Conservation (phyloP, 495 filamentous ascomycete genomes). For the Neurospora sp. region DNA sequence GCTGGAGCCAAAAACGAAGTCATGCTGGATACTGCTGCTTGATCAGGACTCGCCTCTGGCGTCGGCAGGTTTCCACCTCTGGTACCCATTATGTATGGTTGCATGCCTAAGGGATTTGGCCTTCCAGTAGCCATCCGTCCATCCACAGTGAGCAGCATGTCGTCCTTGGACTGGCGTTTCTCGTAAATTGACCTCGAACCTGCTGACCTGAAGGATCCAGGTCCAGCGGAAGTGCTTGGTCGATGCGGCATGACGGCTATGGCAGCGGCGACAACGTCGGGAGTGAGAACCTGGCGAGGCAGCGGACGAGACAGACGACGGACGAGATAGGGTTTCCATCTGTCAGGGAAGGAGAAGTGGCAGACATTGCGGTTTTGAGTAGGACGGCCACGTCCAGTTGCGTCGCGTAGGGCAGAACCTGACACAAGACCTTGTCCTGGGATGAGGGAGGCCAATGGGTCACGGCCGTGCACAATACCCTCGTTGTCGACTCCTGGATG, state of each 20-base stretch:
- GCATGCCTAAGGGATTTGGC: slow-evolving; percentile 11
- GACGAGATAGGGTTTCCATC: slow-evolving; percentile 27
- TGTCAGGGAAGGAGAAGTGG: slow-evolving; percentile 21
- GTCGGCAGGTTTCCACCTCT: slow-evolving; percentile 30
- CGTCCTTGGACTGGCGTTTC: slow-evolving; percentile 38
- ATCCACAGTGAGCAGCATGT: slow-evolving; percentile 29
- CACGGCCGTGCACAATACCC: slow-evolving; percentile 24
- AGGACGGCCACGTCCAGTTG: slow-evolving; percentile 9
- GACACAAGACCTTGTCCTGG: slow-evolving; percentile 34
- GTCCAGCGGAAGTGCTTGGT: slow-evolving; percentile 33
- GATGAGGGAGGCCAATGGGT: slow-evolving; percentile 25
- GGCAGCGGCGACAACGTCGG: slow-evolving; percentile 16
- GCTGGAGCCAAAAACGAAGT: background rate
- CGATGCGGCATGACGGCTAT: slow-evolving; percentile 26
- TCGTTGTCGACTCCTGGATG: slow-evolving; percentile 15
- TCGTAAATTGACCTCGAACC: slow-evolving; percentile 20
- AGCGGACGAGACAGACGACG: slow-evolving; percentile 29
- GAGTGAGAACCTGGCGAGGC: slow-evolving; percentile 14
- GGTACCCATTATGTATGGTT: slow-evolving; percentile 14
- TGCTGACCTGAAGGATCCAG: slow-evolving; percentile 9
- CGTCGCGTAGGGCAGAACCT: slow-evolving; percentile 27
- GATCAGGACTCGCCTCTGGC: slow-evolving; percentile 31
- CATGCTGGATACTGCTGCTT: background rate
- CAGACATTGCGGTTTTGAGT: slow-evolving; percentile 25
- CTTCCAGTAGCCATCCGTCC: slow-evolving; percentile 10